Evolutionary conservation across 495 filamentous ascomycete genomes (phyloP).

Genomic region (Penicillium dipodomyicola): DNA sequence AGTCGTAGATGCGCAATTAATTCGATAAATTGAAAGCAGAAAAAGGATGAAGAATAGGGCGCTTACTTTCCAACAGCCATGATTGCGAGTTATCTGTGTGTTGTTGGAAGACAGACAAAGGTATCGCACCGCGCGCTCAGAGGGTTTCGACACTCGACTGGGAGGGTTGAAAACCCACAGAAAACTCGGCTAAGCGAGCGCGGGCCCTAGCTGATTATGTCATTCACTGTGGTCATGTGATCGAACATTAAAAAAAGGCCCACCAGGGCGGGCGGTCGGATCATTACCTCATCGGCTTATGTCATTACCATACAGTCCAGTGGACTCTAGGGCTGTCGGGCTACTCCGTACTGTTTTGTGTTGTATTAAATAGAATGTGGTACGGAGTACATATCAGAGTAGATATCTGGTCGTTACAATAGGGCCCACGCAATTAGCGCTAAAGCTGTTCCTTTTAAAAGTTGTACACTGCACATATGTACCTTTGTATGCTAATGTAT

Average conservation of each 20-base stretch:
- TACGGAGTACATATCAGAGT: no score
- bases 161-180: conserved; percentile 47
- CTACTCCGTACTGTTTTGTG: neutral
- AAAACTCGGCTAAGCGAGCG: conserved; percentile 52
- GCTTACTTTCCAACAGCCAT: conserved; percentile 90
- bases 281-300: neutral
- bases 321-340: neutral
- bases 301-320: neutral
- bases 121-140: conserved; percentile 44
- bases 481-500: neutral
- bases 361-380: neutral
- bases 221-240: conserved; percentile 28
- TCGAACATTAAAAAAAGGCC: conserved; percentile 10
- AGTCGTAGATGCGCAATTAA: conserved; percentile 3
- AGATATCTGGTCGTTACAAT: neutral
- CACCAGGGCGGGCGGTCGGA: neutral
- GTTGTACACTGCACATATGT: neutral
- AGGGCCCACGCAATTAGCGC: conserved; percentile 1
- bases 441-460: neutral
- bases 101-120: conserved; percentile 45
- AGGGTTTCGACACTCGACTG: conserved; percentile 41
- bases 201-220: conserved; percentile 37
- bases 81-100: conserved; percentile 58
- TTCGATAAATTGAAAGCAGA: conserved; percentile 19
- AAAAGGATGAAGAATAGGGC: conserved; percentile 19